Evolutionary conservation across 1,284 basidiomycete genomes (phyloP).

Genomic region (Sporisorium scitamineum): DNA sequence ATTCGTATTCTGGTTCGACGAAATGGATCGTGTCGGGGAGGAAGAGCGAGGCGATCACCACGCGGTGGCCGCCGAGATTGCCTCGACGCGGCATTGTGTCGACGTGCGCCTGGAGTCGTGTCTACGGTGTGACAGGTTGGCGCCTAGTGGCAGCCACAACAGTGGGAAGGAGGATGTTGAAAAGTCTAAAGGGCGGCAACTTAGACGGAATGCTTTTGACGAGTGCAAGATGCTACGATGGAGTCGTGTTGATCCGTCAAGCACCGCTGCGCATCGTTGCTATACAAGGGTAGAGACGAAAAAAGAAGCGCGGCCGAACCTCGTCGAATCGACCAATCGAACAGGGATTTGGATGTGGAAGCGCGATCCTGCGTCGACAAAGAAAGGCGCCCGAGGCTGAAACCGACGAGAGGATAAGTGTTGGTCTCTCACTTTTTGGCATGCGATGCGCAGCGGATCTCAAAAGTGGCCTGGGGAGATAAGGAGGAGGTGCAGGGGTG

Average conservation of each 20-base stretch:
- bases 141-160: not conserved
- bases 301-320: not conserved
- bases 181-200: not conserved
- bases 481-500: not conserved
- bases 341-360: not conserved
- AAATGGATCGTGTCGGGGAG: constrained; percentile 63
- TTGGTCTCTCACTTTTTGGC: constrained; percentile 12
- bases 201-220: too few relatives aligned
- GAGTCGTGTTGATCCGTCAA: not conserved
- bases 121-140: not conserved
- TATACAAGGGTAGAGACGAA: not conserved
- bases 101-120: not conserved
- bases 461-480: not conserved
- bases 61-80: constrained; percentile 57
- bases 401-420: constrained; percentile 11
- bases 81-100: constrained; percentile 49
- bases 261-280: not conserved
- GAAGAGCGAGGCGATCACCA: constrained; percentile 65
- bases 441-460: not conserved
- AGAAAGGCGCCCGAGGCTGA: too few relatives aligned
- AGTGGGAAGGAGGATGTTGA: not conserved
- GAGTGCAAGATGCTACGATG: not conserved
- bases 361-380: not conserved
- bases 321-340: not conserved
- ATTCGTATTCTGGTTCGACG: constrained; percentile 38